Evolutionary conservation across 1,284 basidiomycete genomes (phyloP), one percentile per base, ranked within the genome.

Genomic region (Malassezia dermatis): DNA sequence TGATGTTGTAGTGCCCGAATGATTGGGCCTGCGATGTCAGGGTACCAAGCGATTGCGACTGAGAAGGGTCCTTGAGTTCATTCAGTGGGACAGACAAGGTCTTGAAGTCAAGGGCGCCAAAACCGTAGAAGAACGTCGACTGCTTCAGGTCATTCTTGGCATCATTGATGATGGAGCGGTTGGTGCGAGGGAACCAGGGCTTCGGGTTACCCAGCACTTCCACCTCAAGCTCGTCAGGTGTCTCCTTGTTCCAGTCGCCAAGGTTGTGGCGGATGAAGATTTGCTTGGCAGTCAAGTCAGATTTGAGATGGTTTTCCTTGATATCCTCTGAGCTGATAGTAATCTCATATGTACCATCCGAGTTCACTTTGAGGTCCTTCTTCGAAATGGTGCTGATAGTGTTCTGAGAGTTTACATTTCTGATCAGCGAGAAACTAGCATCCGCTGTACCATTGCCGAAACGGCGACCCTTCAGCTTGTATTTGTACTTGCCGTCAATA

Each of bases 1-100:
- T 8, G 11, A 57, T 21, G 12, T 57, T 28, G 37, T 28, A 57
- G 15, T 40, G 44, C 7, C 27, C 44, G 21, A 57, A 57, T 10
- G 55, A 57, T n/a, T 37, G 28, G 6, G 55, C 55, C 39, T 57
- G 55, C n/a, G 55, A 52, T 2, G 49, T 52, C 6, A 57, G 47
- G 1, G 55, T 57, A n/a, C 55, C 55, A 17, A 57, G 51, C 8
- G 8, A 24, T 23, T 31, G 42, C 3, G 49, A 52, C 39, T 52
- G 49, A 17, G 28, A 8, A 8, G 55, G 55, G 11, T 24, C 2
- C 31, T 39, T 21, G 17, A 51, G 42, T 5, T 42, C 11, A 19
- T 57, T 57, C 8, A 24, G 12, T 3, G 35, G 28, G 15, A 37
- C 15, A 10, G 30, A n/a, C 26, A 48, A 43, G 12, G 55, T 57